Conservation (phyloP, 441 rosid species). For the Viola pubescens region DNA sequence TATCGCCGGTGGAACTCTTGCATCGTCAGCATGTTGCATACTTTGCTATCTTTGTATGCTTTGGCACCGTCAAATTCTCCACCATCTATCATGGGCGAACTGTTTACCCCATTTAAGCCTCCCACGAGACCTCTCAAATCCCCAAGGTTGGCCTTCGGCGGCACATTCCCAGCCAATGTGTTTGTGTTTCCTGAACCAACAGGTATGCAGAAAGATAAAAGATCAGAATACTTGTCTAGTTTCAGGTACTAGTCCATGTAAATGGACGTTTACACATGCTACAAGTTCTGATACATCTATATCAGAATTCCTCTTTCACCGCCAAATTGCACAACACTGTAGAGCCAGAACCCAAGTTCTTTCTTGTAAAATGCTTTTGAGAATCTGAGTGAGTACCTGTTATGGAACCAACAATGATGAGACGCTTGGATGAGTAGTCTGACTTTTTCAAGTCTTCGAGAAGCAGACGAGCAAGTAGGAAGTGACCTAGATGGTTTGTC, state of each 20-base stretch:
- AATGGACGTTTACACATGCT: neutral
- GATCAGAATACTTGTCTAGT: neutral
- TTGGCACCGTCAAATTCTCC: conserved; percentile 92
- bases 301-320: neutral
- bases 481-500: conserved; percentile 89
- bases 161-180: conserved; percentile 86
- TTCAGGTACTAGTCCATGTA: neutral
- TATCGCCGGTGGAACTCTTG: conserved; percentile 79
- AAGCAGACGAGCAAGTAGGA: conserved; percentile 59
- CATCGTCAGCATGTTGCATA: conserved; percentile 91
- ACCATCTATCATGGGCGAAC: conserved; percentile 82
- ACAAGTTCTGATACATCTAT: neutral
- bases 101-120: conserved; percentile 56
- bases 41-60: conserved; percentile 92
- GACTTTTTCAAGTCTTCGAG: conserved; percentile 72
- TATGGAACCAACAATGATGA: conserved; percentile 87
- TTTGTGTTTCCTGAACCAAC: conserved; percentile 62
- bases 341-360: neutral
- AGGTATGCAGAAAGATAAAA: neutral
- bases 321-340: neutral
- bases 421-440: conserved; percentile 63
- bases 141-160: conserved; percentile 89
- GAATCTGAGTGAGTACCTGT: conserved; percentile 41
- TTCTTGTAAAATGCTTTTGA: neutral
- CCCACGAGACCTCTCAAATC: conserved; percentile 76